Percentiles rank a stretch among this genome's conserved stretches.
phyloP scores from a whole-genome alignment of 805 yeast genomes.

The Blastobotrys parvus region DNA sequence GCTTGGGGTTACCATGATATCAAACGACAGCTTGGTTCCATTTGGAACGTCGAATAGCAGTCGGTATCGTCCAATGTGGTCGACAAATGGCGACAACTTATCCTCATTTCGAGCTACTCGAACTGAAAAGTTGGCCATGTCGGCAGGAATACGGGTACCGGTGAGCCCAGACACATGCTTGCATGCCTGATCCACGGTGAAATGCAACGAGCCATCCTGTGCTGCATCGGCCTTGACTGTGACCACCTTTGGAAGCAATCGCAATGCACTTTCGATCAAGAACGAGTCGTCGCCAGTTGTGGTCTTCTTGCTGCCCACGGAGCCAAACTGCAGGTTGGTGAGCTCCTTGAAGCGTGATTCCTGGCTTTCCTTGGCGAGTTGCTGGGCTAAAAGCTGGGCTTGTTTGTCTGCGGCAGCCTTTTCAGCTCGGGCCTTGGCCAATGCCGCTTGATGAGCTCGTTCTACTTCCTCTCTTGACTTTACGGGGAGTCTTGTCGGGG shows the following conservation, averaged over 20 bases:
- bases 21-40: neutral
- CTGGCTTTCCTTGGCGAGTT: neutral
- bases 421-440: slow-evolving; percentile 2
- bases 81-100: slow-evolving; percentile 3
- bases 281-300: neutral
- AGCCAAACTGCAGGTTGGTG: slow-evolving; percentile 6
- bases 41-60: slow-evolving; percentile 5
- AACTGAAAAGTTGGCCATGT: slow-evolving; percentile 5
- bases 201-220: slow-evolving; percentile 8
- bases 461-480: slow-evolving; percentile 4
- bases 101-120: slow-evolving; percentile 2
- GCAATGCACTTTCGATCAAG: slow-evolving; percentile 4
- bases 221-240: neutral
- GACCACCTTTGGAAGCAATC: slow-evolving; percentile 2
- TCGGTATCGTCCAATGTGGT: slow-evolving; percentile 8
- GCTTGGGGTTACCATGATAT: neutral
- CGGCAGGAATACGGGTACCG: slow-evolving; percentile 9
- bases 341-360: neutral
- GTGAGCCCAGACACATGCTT: slow-evolving; percentile 9
- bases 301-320: neutral
- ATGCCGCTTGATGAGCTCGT: neutral
- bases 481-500: slow-evolving; percentile 22
- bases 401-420: slow-evolving; percentile 1
- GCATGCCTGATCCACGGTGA: slow-evolving; percentile 8
- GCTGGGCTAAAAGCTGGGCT: neutral